Base-by-base conservation (phyloP, 495 filamentous ascomycete species). In the Podospora appendiculata region DNA sequence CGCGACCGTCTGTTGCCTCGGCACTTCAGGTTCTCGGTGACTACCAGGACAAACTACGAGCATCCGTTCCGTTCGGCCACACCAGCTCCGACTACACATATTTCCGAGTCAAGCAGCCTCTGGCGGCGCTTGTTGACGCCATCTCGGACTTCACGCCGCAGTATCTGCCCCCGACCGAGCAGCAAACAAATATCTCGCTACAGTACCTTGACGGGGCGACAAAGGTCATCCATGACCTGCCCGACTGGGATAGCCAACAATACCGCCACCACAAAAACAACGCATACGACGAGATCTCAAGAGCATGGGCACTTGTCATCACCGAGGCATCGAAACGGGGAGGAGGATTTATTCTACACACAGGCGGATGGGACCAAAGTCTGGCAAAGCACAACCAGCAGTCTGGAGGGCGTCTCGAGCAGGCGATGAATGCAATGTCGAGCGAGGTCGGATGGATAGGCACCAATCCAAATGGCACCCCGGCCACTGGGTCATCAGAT, bases 211-310 rank as follows among this genome's bases (percentile, higher is more conserved):
- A 98, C 52, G 85, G 81, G 18, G 93, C 85, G 14, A 98, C 92
- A 12, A 84, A 91, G 47, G 79, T 96, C 41, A 86, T 97, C 43
- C 92, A 97, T 66, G 79, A 82, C 13, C 73, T 98, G 39, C 93
- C 93, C 6, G 80, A 89, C 46, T 97, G 88, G 88, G 85, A 86
- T 55, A 87, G 82, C 48, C 87, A 84, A 40, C 80, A 86, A 56
- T 85, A 97, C 66, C 91, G 90, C 51, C 78, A 93, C 56, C 87
- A 93, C 73, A 95, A 96, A 66, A 82, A 93, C 55, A 88, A 88
- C 56, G 90, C 91, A 12, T 97, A 97, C 64, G 92, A 98, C 58
- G 94, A 96, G 66, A 89, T 98, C 41, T 84, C 88, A 43, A 87
- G 84, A 58, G 94, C 93, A 9, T 98, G 93, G 93, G 83, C 90